These are phyloP conservation scores for Boletellus ananas DNA, from an alignment of 768 basidiomycete genomes.

Conservation along the genomic window DNA sequence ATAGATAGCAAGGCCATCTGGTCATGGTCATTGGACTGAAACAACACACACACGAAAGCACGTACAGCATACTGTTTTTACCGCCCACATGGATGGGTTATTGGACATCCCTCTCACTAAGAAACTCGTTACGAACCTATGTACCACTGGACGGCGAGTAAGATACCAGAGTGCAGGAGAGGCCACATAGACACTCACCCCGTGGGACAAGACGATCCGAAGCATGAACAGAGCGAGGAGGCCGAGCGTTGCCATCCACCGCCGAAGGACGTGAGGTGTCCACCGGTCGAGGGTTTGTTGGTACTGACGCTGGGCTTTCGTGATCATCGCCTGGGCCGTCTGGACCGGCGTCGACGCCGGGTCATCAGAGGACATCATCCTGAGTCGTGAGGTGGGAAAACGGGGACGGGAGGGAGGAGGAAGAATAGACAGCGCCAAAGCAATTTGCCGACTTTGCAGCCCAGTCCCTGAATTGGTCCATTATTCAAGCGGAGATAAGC, in stretches of 20 bases:
- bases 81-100: not conserved
- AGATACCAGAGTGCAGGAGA: not conserved
- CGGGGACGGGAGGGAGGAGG: not conserved
- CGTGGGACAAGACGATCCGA: constrained; percentile 84
- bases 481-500: constrained; percentile 12
- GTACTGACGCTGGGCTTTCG: constrained; percentile 68
- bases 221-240: constrained; percentile 75
- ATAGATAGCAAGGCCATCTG: constrained; percentile 92
- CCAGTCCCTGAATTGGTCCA: not conserved
- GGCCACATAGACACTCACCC: constrained; percentile 48
- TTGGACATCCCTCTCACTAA: not conserved
- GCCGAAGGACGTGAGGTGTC: constrained; percentile 85
- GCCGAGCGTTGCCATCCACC: constrained; percentile 79
- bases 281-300: constrained; percentile 88
- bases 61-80: constrained; percentile 63
- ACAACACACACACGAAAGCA: constrained; percentile 12
- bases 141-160: constrained; percentile 63
- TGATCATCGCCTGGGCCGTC: constrained; percentile 23
- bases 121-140: constrained; percentile 59
- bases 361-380: constrained; percentile 35
- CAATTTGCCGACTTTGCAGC: not conserved
- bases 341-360: constrained; percentile 26
- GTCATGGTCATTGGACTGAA: constrained; percentile 2
- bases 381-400: constrained; percentile 8
- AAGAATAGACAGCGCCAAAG: not conserved